These are phyloP conservation scores for Plectranthus barbatus DNA, from an alignment of 257 asterid species.

Conservation along the genomic window DNA sequence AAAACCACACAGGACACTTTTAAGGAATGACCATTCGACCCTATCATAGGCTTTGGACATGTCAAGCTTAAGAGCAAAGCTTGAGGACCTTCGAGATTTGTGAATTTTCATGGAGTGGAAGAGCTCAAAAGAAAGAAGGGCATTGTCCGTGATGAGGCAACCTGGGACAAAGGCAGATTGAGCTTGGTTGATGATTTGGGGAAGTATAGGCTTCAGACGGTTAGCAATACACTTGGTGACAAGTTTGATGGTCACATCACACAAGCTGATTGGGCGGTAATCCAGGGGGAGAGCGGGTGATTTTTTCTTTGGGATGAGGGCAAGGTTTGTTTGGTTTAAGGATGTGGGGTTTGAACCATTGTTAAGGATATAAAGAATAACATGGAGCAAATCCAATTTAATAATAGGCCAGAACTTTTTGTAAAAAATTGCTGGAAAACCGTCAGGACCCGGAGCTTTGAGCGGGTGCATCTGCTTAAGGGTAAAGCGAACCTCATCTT, in stretches of 20 bases:
- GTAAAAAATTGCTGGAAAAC: neutral
- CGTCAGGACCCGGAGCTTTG: neutral
- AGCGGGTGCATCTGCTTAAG: neutral
- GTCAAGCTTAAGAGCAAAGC: neutral
- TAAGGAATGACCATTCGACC: too few relatives aligned
- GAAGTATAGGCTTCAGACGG: too few relatives aligned
- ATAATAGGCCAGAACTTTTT: neutral
- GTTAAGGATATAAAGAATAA: neutral
- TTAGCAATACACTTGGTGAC: too few relatives aligned
- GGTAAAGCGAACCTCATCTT: neutral
- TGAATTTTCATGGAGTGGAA: too few relatives aligned
- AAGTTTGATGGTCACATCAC: neutral
- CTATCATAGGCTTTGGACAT: neutral
- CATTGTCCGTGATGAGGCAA: neutral
- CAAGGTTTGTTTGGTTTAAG: neutral
- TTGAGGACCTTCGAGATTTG: too few relatives aligned
- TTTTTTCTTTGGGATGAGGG: neutral
- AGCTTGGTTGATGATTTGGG: too few relatives aligned
- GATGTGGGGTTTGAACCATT: neutral
- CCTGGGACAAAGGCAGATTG: too few relatives aligned
- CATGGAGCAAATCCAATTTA: neutral
- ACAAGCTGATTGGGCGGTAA: neutral
- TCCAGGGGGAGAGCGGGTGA: too few relatives aligned
- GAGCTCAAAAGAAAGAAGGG: neutral
- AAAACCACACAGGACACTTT: too few relatives aligned